A percentile compares a stretch with the other conserved stretches of the same genome.
Conservation (phyloP, 495 filamentous ascomycete genomes). For the Niebla homalea region DNA sequence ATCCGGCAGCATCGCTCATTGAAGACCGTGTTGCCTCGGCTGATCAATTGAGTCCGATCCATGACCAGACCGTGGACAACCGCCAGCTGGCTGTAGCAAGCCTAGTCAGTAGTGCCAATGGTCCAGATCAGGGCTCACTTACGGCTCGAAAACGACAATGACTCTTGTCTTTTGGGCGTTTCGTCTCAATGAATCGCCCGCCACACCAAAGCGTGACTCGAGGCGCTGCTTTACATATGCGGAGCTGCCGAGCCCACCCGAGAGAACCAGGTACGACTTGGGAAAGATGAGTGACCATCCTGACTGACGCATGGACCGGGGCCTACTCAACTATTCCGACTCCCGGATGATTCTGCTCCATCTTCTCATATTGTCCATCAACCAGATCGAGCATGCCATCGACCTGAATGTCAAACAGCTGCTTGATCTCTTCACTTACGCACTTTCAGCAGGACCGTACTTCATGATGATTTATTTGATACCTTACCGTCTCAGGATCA, state of each 20-base stretch:
- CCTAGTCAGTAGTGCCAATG: neutral
- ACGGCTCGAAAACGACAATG: conserved; percentile 38
- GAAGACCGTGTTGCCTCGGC: conserved; percentile 29
- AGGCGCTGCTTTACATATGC: conserved; percentile 41
- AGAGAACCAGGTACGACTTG: conserved; percentile 44
- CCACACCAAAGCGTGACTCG: conserved; percentile 24
- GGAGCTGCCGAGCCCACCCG: conserved; percentile 52
- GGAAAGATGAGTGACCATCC: neutral
- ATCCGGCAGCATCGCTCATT: conserved; percentile 37
- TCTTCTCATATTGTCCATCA: conserved; percentile 39
- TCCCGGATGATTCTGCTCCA: conserved; percentile 30
- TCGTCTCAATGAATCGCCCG: conserved; percentile 16
- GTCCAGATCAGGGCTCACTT: conserved; percentile 2
- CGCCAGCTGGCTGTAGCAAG: conserved; percentile 33
- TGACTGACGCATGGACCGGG: neutral
- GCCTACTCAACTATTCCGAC: conserved; percentile 32
- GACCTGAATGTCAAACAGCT: conserved; percentile 43
- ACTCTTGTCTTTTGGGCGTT: conserved; percentile 31
- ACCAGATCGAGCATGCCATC: conserved; percentile 38
- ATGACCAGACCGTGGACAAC: conserved; percentile 43
- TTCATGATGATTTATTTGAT: neutral
- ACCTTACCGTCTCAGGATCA: conserved; percentile 23
- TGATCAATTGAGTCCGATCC: conserved; percentile 38
- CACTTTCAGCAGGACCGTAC: neutral
- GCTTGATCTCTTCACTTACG: conserved; percentile 33